Evolutionary conservation across 306 rosid genomes (phyloP).

Genomic region (Canavalia gladiata): DNA sequence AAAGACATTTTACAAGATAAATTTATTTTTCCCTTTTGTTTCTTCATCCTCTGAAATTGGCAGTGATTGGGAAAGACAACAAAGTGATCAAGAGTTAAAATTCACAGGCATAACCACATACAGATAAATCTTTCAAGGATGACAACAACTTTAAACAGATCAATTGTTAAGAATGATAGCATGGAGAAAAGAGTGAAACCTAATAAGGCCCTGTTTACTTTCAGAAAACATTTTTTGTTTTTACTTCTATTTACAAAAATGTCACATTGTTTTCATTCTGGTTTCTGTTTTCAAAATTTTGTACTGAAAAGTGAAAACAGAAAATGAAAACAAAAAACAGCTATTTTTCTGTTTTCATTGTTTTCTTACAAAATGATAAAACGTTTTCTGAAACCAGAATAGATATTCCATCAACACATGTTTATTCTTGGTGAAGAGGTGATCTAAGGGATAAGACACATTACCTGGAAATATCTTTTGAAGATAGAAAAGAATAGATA

Average conservation of each 20-base stretch:
- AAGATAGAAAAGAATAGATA: slow-evolving; percentile 89
- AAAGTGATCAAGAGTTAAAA: slow-evolving; percentile 1
- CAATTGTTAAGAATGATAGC: not conserved
- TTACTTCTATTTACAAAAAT: no score
- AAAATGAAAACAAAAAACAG: no score
- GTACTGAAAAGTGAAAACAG: no score
- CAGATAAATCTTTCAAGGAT: not conserved
- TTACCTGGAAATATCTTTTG: slow-evolving; percentile 99
- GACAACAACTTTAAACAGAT: slow-evolving; percentile 5
- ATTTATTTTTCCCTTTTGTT: not conserved
- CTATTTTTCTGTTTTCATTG: no score
- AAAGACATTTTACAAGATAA: slow-evolving; percentile 17
- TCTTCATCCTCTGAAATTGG: slow-evolving; percentile 12
- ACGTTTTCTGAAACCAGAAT: no score
- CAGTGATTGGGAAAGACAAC: slow-evolving; percentile 12
- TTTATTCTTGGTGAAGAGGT: not conserved
- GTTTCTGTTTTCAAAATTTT: no score
- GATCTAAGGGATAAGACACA: slow-evolving; percentile 22
- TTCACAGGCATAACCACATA: not conserved
- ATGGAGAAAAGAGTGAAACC: not conserved
- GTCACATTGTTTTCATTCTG: no score
- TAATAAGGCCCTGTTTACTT: not conserved
- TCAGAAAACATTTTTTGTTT: no score
- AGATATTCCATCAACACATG: no score
- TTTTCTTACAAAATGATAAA: no score